Evolutionary conservation across 441 rosid genomes (phyloP).

Genomic region (Populus hybrid): DNA sequence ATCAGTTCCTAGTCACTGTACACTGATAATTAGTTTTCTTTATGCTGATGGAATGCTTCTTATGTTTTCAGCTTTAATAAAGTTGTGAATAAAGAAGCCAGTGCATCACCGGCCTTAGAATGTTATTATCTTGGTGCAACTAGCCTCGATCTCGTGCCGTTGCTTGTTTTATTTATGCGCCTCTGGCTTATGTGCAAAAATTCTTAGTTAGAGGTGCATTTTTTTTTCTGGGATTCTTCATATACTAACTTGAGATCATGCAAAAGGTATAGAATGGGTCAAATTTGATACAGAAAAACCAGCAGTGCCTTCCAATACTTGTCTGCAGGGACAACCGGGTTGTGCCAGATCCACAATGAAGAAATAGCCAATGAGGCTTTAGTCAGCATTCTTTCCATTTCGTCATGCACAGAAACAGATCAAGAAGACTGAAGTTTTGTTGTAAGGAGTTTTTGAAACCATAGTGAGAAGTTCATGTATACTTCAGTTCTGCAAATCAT

Average conservation of each 20-base stretch:
- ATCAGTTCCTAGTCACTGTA: background rate
- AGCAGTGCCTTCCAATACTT: constrained; percentile 3
- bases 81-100: constrained; percentile 68
- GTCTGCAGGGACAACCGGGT: constrained; percentile 7
- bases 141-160: constrained; percentile 59
- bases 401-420: constrained; percentile 7
- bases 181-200: constrained; percentile 51
- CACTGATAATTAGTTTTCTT: constrained; percentile 30
- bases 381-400: constrained; percentile 41
- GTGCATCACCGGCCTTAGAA: constrained; percentile 43
- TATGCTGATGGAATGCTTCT: constrained; percentile 88
- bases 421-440: constrained; percentile 18
- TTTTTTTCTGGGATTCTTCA: constrained; percentile 49
- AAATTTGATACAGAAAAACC: constrained; percentile 34
- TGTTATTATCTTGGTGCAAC: constrained; percentile 54
- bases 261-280: constrained; percentile 45
- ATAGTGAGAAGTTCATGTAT: background rate
- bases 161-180: constrained; percentile 78
- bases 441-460: constrained; percentile 14
- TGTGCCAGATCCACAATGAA: constrained; percentile 19
- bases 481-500: background rate
- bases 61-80: constrained; percentile 82
- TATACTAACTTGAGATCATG: constrained; percentile 46
- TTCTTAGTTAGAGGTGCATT: constrained; percentile 52
- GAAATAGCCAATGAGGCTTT: constrained; percentile 51